These are phyloP conservation scores for Lenzites betulinus DNA, from an alignment of 768 basidiomycete species.

Conservation along the genomic window DNA sequence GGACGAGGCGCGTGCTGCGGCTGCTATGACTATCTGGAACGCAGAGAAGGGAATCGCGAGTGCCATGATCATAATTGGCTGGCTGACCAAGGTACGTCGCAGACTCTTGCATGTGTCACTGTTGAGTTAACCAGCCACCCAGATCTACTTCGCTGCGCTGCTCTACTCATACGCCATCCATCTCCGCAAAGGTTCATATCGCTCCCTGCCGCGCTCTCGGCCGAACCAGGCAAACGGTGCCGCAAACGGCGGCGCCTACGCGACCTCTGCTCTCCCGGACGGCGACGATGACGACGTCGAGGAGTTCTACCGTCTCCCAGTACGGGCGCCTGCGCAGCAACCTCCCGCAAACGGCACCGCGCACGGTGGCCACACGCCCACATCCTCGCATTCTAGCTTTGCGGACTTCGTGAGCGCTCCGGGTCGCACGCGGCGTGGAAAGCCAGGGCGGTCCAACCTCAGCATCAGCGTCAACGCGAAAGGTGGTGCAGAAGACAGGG, in stretches of 20 bases:
- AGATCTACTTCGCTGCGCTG: constrained; percentile 91
- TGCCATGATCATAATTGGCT: constrained; percentile 76
- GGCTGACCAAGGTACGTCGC: constrained; percentile 79
- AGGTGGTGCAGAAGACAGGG: constrained; percentile 29
- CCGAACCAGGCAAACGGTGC: constrained; percentile 17
- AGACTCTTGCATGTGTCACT: too few relatives aligned
- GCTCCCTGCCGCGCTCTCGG: constrained; percentile 61
- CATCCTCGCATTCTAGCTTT: constrained; percentile 52
- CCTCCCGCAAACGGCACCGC: constrained; percentile 9
- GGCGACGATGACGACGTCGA: constrained; percentile 64
- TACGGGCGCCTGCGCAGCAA: constrained; percentile 37
- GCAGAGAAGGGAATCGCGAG: constrained; percentile 85
- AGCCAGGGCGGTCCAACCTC: constrained; percentile 26
- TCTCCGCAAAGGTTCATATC: constrained; percentile 89
- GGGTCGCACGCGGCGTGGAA: constrained; percentile 26
- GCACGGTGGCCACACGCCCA: constrained; percentile 14
- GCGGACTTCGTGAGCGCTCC: constrained; percentile 67
- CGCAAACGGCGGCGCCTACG: constrained; percentile 15
- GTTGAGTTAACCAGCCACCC: not conserved
- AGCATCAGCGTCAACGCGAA: constrained; percentile 22
- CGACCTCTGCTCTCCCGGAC: constrained; percentile 31
- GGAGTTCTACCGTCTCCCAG: constrained; percentile 68
- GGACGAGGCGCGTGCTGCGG: constrained; percentile 62
- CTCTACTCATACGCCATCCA: constrained; percentile 94
- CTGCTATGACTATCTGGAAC: constrained; percentile 86